Conservation (phyloP, 106 monocot species). For the Acorus calamus region DNA sequence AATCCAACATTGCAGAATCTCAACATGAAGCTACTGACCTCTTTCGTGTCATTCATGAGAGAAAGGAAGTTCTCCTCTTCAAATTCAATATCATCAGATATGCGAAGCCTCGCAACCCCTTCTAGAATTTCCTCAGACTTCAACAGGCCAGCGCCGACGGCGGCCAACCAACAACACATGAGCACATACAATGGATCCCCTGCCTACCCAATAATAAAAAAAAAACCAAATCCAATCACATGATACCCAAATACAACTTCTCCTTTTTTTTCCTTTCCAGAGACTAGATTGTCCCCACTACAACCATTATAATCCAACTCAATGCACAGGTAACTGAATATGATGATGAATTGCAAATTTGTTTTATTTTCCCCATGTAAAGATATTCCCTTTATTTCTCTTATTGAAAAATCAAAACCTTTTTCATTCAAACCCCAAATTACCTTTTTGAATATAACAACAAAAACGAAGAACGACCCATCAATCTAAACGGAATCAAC, state of each 20-base stretch:
- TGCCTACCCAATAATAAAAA: constrained; percentile 32
- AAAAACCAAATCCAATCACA: neutral
- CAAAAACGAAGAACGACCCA: too few relatives aligned
- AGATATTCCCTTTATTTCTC: too few relatives aligned
- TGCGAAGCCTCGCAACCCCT: constrained; percentile 74
- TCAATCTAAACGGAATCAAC: neutral
- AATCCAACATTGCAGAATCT: too few relatives aligned
- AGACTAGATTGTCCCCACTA: too few relatives aligned
- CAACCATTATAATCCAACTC: too few relatives aligned
- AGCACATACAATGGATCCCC: constrained; percentile 92
- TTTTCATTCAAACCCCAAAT: too few relatives aligned
- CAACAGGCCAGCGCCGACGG: constrained; percentile 75
- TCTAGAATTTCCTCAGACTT: constrained; percentile 95
- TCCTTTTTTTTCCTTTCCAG: too few relatives aligned
- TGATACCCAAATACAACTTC: neutral
- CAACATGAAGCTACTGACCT: constrained; percentile 26
- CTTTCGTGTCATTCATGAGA: constrained; percentile 65
- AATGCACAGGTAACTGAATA: too few relatives aligned
- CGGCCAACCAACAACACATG: constrained; percentile 89
- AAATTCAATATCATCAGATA: constrained; percentile 93
- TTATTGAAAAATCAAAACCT: too few relatives aligned
- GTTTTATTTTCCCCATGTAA: too few relatives aligned
- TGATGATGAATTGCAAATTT: too few relatives aligned
- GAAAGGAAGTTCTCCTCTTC: constrained; percentile 82
- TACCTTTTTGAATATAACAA: too few relatives aligned